Evolutionary conservation across 257 asterid species (phyloP), one percentile per base, ranked within the genome.

Genomic region (Penstemon newberryi): DNA sequence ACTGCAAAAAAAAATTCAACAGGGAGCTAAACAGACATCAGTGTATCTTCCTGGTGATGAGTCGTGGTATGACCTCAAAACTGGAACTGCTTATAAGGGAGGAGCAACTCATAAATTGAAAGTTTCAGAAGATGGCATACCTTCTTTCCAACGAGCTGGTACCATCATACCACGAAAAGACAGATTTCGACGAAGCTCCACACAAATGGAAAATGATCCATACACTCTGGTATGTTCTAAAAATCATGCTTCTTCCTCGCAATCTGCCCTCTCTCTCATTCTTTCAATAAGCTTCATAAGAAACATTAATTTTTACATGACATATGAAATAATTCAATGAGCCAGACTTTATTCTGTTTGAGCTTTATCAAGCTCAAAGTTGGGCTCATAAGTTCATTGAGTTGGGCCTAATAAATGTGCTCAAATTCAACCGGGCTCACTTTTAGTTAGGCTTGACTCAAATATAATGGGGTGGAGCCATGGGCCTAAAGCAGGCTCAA

Each of bases 201-300:
- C 91, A 8, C 99, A 94, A 82, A 94, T 94, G 99, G 87, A 83
- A 56, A 82, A 89, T 70, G 99, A 94, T 79, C 99, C 99, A 69
- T 94, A 85, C 73, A 89, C 99, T 60, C 89, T 94, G 97, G 99
- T 93, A 84, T 63, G 67, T 47, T 72, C 70, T 41, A 12, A 9
- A 12, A 33, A 40, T 62, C 66, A 9, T 53, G 52, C 49, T 15
- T 9, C 33, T 2, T 25, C 33, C 33, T 25, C 33, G 2, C 33
- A 25, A 25, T 25, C 33, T 25, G 2, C 33, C 33, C 33, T 25
- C 33, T 25, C 33, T 25, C 33, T 25, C 2, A 25, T 1, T 25
- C 33, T 25, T 25, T 25, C 33, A 25, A 25, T 25, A 25, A 25
- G 2, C 33, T 25, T 25, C 33, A 25, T 25, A 25, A 25, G 33